Conservation (phyloP, 805 yeast species). For the Saturnispora dispora region DNA sequence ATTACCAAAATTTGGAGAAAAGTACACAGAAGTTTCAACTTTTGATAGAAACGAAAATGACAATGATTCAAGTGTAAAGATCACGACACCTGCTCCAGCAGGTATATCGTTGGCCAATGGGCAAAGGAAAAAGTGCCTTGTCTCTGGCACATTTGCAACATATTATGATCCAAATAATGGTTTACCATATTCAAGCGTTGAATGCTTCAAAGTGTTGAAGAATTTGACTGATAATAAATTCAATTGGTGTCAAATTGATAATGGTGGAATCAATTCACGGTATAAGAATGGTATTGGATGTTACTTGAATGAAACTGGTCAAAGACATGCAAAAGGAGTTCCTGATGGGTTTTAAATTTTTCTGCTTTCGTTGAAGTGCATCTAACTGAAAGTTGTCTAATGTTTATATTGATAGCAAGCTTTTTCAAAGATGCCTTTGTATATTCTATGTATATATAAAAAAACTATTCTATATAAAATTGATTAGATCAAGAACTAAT, state of each 20-base stretch:
- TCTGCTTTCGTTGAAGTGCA: no score
- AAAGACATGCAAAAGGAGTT: constrained; percentile 70
- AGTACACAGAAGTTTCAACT: constrained; percentile 32
- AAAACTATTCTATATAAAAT: not conserved
- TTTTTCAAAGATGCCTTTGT: not conserved
- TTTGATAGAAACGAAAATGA: constrained; percentile 37
- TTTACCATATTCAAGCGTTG: constrained; percentile 76
- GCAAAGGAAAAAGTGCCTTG: constrained; percentile 55
- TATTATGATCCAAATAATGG: constrained; percentile 86
- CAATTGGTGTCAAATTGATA: constrained; percentile 43
- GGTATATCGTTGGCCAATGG: constrained; percentile 69
- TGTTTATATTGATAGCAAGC: not conserved
- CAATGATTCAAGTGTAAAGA: constrained; percentile 36
- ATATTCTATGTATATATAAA: not conserved
- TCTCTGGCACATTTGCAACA: constrained; percentile 70
- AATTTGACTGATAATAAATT: constrained; percentile 47
- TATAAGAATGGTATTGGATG: constrained; percentile 32
- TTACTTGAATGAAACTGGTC: constrained; percentile 31
- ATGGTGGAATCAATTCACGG: constrained; percentile 34
- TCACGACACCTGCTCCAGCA: constrained; percentile 63
- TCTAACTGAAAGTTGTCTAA: not conserved
- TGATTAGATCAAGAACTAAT: constrained; percentile 13
- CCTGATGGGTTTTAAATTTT: constrained; percentile 66
- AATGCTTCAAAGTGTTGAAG: constrained; percentile 58
- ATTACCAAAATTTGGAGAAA: constrained; percentile 59